Evolutionary conservation across 2,329 filamentous ascomycete genomes (phyloP).

Genomic region (Didymellaceae sp.): DNA sequence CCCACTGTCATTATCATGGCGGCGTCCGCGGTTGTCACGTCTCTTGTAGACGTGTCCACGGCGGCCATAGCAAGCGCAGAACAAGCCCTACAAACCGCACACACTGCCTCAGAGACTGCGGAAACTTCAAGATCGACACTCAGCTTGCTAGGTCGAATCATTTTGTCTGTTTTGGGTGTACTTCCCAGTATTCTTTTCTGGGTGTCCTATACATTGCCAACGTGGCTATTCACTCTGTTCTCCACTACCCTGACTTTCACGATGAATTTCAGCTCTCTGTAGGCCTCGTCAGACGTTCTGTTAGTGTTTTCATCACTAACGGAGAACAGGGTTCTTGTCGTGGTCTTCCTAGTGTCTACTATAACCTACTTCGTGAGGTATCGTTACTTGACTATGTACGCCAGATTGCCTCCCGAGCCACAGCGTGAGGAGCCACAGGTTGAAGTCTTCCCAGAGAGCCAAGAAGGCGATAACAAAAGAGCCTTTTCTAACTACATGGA

Average conservation of each 20-base stretch:
- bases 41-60: slow-evolving; percentile 30
- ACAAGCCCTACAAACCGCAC: slow-evolving; percentile 1
- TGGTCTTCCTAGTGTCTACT: slow-evolving; percentile 78
- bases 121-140: slow-evolving; percentile 40
- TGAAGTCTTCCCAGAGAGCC: slow-evolving; percentile 91
- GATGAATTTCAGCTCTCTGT: slow-evolving; percentile 98
- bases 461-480: slow-evolving; percentile 87
- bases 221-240: slow-evolving; percentile 86
- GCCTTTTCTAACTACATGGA: slow-evolving; percentile 96
- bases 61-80: slow-evolving; percentile 20
- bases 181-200: slow-evolving; percentile 73
- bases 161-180: slow-evolving; percentile 59
- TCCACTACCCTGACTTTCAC: slow-evolving; percentile 95
- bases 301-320: slow-evolving; percentile 27
- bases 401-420: slow-evolving; percentile 88
- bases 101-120: slow-evolving; percentile 13
- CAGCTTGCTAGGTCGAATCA: slow-evolving; percentile 56
- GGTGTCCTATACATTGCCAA: slow-evolving; percentile 84
- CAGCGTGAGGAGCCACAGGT: slow-evolving; percentile 95
- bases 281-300: slow-evolving; percentile 46
- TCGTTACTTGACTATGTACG: slow-evolving; percentile 96
- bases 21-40: slow-evolving; percentile 26
- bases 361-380: slow-evolving; percentile 94
- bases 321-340: slow-evolving; percentile 62
- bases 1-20: slow-evolving; percentile 32